Conservation (phyloP, 2,329 filamentous ascomycete species). For the Xylariales sp. region DNA sequence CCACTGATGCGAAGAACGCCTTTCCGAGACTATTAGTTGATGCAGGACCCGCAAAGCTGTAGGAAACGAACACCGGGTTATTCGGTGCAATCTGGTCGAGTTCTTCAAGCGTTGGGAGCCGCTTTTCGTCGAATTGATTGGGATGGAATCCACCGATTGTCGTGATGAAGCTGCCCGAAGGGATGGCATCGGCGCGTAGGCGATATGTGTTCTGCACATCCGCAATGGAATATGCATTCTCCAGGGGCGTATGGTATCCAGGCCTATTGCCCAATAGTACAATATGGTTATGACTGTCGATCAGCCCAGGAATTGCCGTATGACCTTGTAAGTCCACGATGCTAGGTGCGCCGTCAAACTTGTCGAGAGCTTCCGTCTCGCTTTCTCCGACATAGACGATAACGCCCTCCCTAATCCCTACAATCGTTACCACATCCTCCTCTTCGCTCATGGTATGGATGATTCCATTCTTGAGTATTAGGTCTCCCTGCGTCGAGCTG, state of each 20-base stretch:
- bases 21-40: slow-evolving; percentile 45
- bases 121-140: slow-evolving; percentile 45
- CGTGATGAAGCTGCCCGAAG: slow-evolving; percentile 43
- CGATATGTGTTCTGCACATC: slow-evolving; percentile 42
- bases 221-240: slow-evolving; percentile 44
- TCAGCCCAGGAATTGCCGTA: slow-evolving; percentile 44
- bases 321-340: slow-evolving; percentile 42
- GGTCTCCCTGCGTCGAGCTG: slow-evolving; percentile 34
- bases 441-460: slow-evolving; percentile 44
- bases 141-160: slow-evolving; percentile 48
- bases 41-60: slow-evolving; percentile 43
- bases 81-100: slow-evolving; percentile 44
- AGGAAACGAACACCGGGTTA: slow-evolving; percentile 44
- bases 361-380: slow-evolving; percentile 33
- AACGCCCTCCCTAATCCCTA: slow-evolving; percentile 43
- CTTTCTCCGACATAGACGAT: slow-evolving; percentile 46
- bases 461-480: slow-evolving; percentile 45
- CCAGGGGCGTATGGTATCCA: slow-evolving; percentile 47
- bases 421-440: slow-evolving; percentile 36
- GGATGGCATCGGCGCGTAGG: slow-evolving; percentile 34
- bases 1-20: slow-evolving; percentile 38
- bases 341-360: slow-evolving; percentile 30
- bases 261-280: slow-evolving; percentile 47
- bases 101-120: slow-evolving; percentile 46
- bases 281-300: slow-evolving; percentile 49